phyloP scores from a whole-genome alignment of 202 grass and related monocot species.

The Elaeis oleifera region DNA sequence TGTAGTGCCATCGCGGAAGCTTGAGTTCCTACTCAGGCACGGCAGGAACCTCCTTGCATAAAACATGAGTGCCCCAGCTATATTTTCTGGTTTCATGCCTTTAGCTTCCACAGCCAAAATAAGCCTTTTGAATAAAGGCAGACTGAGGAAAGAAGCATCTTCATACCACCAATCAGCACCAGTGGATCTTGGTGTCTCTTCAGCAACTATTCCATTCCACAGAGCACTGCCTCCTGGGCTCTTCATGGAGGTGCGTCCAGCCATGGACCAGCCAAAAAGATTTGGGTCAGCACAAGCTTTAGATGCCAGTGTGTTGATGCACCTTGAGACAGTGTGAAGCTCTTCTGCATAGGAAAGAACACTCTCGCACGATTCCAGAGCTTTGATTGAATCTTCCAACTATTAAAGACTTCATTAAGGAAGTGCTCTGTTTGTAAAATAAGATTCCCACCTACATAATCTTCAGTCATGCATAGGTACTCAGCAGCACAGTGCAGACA shows the following conservation, averaged over 20 bases:
- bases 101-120: slow-evolving; percentile 65
- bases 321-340: slow-evolving; percentile 54
- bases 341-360: slow-evolving; percentile 62
- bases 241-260: slow-evolving; percentile 8
- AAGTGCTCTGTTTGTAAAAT: slow-evolving; percentile 76
- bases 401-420: slow-evolving; percentile 45
- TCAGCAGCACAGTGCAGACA: slow-evolving; percentile 66
- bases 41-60: slow-evolving; percentile 62
- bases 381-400: slow-evolving; percentile 82
- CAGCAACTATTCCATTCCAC: slow-evolving; percentile 61
- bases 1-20: slow-evolving; percentile 45
- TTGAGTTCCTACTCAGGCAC: slow-evolving; percentile 54
- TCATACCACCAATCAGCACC: slow-evolving; percentile 80
- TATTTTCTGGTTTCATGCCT: slow-evolving; percentile 54
- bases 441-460: slow-evolving; percentile 68
- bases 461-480: slow-evolving; percentile 88
- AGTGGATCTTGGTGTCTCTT: slow-evolving; percentile 18
- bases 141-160: slow-evolving; percentile 66
- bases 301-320: slow-evolving; percentile 70
- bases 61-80: slow-evolving; percentile 63
- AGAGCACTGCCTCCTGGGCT: slow-evolving; percentile 28
- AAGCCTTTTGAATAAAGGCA: slow-evolving; percentile 80
- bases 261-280: slow-evolving; percentile 14
- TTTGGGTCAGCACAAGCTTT: slow-evolving; percentile 51
- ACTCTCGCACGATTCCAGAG: slow-evolving; percentile 67